Conservation (phyloP, 2,329 filamentous ascomycete genomes). For the Ophiosphaerella korrae region DNA sequence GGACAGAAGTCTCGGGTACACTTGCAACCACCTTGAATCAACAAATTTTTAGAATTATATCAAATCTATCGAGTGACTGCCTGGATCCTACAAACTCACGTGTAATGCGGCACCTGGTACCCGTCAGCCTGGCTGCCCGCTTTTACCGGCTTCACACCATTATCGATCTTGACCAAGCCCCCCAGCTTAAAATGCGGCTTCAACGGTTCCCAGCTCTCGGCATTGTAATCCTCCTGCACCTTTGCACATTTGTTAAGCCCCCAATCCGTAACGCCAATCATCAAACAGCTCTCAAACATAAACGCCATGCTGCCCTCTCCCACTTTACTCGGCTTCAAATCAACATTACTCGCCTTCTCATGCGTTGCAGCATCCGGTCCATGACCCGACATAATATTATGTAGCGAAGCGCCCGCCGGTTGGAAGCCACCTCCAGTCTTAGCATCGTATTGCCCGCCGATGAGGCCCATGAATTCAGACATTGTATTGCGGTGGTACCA, state of each 20-base stretch:
- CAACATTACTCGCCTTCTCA: slow-evolving; percentile 61
- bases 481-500: slow-evolving; percentile 75
- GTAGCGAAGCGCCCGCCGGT: slow-evolving; percentile 67
- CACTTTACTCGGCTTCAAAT: slow-evolving; percentile 62
- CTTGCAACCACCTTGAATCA: too few species aligned
- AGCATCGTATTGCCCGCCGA: slow-evolving; percentile 66
- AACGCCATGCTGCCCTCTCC: slow-evolving; percentile 70
- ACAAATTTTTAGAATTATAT: too few species aligned
- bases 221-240: slow-evolving; percentile 74
- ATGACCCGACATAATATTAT: slow-evolving; percentile 77
- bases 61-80: not conserved
- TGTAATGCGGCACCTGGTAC: slow-evolving; percentile 10
- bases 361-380: slow-evolving; percentile 66
- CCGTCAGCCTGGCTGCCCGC: not conserved
- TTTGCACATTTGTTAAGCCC: slow-evolving; percentile 72
- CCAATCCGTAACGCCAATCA: slow-evolving; percentile 76
- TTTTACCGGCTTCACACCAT: slow-evolving; percentile 18
- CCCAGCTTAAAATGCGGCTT: slow-evolving; percentile 52
- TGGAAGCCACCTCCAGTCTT: slow-evolving; percentile 63
- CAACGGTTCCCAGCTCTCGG: slow-evolving; percentile 75
- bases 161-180: slow-evolving; percentile 32
- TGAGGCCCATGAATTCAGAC: slow-evolving; percentile 72
- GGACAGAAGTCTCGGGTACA: not conserved
- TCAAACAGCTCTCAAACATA: slow-evolving; percentile 70
- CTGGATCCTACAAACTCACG: not conserved